Base-by-base conservation (phyloP, 2,329 filamentous ascomycete genomes). In the Claviceps pazoutovae region DNA sequence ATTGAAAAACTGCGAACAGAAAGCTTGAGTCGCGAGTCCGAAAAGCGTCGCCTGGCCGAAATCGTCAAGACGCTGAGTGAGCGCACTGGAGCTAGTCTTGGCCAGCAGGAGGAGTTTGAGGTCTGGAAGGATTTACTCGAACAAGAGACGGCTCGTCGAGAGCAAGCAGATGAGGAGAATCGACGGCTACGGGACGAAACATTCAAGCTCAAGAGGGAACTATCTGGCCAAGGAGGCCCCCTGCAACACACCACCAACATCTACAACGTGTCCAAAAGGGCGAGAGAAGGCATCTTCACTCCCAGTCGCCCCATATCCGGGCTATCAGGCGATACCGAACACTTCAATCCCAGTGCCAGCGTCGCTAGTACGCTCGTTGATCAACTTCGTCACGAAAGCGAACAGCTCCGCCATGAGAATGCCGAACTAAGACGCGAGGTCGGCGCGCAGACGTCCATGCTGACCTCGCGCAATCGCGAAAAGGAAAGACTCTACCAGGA, bases 121-220 rank as follows among this genome's bases (percentile, higher is more conserved):
- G 91, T 96, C 66, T 95, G 88, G 84, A 95, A 95, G 65, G 91
- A 96, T 60, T 79, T 97, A 55, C 78, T 96, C 26, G 88, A 96
- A 62, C 88, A 93, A 57, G 93, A 98, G 67, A 93, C 87, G 2
- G 84, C 85, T 3, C 82, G 89, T 34, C 81, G 91, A 53, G 91
- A 96, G 66, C 87, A 95, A 66, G 82, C 86, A 0, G 90, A 97
- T 58, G 88, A 95, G 43, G 90, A 97, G 57, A 90, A 90, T 59
- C 83, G 83, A 57, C 82, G 78, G 59, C 76, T 97, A 16, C 82
- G 88, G 6, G 89, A 95, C 52, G 91, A 98, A 62, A 71, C 94
- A 3, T 84, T 87, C 60, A 82, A 85, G 26, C 66, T 94, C 43
- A 81, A 79, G 64, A 78, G 79, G 55, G 80, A 83, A 49, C 62